phyloP scores from a whole-genome alignment of 1,139 yeast species.

The Blastobotrys proliferans region DNA sequence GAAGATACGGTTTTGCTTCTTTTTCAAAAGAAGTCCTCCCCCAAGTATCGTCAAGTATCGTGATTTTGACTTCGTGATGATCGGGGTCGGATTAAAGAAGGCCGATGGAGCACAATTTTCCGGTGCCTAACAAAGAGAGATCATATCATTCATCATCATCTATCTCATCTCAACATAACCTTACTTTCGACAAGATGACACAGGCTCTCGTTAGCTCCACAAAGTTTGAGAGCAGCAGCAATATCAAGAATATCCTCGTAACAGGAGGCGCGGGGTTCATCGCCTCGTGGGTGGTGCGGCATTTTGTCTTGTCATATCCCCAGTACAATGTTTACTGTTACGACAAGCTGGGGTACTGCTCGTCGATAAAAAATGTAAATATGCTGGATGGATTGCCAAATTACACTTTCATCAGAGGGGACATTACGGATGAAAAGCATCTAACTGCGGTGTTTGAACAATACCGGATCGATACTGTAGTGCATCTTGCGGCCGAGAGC shows the following conservation, averaged over 20 bases:
- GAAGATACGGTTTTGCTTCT: no score
- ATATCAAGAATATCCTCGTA: constrained; percentile 38
- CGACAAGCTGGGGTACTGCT: constrained; percentile 44
- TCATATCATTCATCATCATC: no score
- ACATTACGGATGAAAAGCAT: constrained; percentile 35
- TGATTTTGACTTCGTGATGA: no score
- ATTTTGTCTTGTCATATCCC: constrained; percentile 41
- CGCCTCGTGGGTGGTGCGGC: constrained; percentile 49
- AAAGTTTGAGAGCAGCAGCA: constrained; percentile 21
- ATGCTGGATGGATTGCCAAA: constrained; percentile 28
- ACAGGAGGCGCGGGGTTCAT: constrained; percentile 63
- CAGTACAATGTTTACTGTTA: constrained; percentile 43
- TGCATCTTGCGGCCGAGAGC: constrained; percentile 58
- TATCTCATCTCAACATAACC: no score
- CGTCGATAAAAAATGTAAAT: constrained; percentile 27
- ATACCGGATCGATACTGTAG: constrained; percentile 37
- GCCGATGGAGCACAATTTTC: no score
- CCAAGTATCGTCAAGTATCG: no score
- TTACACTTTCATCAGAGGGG: constrained; percentile 37
- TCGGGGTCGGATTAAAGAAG: no score
- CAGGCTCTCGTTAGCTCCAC: no score
- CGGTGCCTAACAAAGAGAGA: no score
- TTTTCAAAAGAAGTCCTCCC: no score
- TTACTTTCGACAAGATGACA: no score
- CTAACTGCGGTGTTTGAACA: constrained; percentile 26